A percentile compares a stretch with the other conserved stretches of the same genome.
phyloP scores from a whole-genome alignment of 1,284 basidiomycete species.

The Trametes sp. region DNA sequence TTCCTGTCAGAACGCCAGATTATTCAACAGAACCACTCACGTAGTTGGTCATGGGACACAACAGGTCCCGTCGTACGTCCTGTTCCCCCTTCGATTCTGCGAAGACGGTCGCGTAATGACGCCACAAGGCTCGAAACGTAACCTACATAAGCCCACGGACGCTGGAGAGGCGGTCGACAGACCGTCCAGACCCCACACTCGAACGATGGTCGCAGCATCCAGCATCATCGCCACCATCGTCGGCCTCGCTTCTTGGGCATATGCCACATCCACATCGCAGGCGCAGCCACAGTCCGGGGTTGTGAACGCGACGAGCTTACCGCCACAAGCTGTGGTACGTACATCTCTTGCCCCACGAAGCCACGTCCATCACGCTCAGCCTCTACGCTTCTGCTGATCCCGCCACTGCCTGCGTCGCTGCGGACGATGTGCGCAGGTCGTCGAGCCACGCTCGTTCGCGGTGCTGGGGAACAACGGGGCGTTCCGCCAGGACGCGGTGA shows the following conservation, averaged over 20 bases:
- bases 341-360: background rate
- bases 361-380: slow-evolving; percentile 6
- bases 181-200: background rate
- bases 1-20: slow-evolving; percentile 3
- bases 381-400: slow-evolving; percentile 5
- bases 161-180: background rate
- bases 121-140: slow-evolving; percentile 6
- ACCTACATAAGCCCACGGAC: slow-evolving; percentile 21
- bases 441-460: slow-evolving; percentile 41
- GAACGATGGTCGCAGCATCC: slow-evolving; percentile 23
- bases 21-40: slow-evolving; percentile 11
- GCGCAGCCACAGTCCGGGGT: background rate
- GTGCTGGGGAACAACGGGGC: slow-evolving; percentile 42
- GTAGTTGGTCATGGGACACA: slow-evolving; percentile 23
- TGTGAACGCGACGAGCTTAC: slow-evolving; percentile 19
- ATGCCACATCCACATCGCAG: slow-evolving; percentile 15
- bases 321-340: slow-evolving; percentile 38
- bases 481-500: slow-evolving; percentile 41
- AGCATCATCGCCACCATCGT: slow-evolving; percentile 11
- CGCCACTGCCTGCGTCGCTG: background rate
- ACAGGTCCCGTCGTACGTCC: slow-evolving; percentile 24
- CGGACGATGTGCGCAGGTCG: slow-evolving; percentile 33
- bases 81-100: slow-evolving; percentile 3
- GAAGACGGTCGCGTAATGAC: slow-evolving; percentile 14
- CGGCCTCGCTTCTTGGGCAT: slow-evolving; percentile 22